Percentiles rank a stretch among this genome's conserved stretches.
Conservation (phyloP, 257 asterid species). For the Verbascum thapsus region DNA sequence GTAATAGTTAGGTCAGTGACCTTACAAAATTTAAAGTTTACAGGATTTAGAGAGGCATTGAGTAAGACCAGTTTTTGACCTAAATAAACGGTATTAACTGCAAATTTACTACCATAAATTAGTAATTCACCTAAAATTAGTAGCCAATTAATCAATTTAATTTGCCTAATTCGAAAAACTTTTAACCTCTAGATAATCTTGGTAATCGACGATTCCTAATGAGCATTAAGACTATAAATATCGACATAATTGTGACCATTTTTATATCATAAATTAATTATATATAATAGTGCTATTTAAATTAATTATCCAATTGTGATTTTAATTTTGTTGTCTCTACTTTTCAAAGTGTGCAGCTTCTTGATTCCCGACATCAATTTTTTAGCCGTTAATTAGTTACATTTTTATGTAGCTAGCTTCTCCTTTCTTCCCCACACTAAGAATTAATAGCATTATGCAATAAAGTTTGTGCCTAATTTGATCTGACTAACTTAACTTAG, state of each 20-base stretch:
- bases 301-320: neutral
- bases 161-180: conserved; percentile 26
- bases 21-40: conserved; percentile 4
- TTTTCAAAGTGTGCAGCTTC: conserved; percentile 21
- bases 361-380: conserved; percentile 25
- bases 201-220: no score
- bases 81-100: conserved; percentile 26
- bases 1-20: conserved; percentile 25
- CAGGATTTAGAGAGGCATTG: neutral
- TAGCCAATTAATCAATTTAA: neutral
- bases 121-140: neutral
- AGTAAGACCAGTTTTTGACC: conserved; percentile 7
- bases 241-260: no score
- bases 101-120: conserved; percentile 10
- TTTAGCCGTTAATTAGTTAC: conserved; percentile 23
- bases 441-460: conserved; percentile 26
- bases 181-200: neutral
- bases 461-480: conserved; percentile 37
- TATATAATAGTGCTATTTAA: no score
- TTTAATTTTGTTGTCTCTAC: conserved; percentile 23
- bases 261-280: no score
- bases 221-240: no score
- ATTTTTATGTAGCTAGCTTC: conserved; percentile 15
- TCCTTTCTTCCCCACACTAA: conserved; percentile 25
- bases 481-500: conserved; percentile 11